phyloP scores from a whole-genome alignment of 164 flowering plant genomes.

The Hamamelis virginiana region DNA sequence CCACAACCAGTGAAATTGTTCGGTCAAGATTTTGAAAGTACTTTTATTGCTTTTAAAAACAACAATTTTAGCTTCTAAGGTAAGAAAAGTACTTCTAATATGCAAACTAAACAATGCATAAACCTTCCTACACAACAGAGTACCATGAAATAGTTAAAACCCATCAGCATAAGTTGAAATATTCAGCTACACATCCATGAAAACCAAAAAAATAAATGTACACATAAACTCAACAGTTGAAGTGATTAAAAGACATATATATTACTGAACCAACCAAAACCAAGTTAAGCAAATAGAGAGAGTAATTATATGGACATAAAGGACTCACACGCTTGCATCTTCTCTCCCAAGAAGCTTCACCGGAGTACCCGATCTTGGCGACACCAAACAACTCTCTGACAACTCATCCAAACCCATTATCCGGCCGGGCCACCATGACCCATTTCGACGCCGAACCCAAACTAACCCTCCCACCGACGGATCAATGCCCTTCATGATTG shows the following conservation, averaged over 20 bases:
- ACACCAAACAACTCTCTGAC: conserved; percentile 47
- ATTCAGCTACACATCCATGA: background rate
- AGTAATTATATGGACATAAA: too few species aligned
- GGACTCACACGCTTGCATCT: conserved; percentile 83
- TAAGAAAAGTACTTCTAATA: background rate
- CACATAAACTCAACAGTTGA: background rate
- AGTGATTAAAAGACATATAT: background rate
- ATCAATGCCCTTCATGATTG: conserved; percentile 41
- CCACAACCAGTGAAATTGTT: too few species aligned
- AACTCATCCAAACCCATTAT: conserved; percentile 71
- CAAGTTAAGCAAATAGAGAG: background rate
- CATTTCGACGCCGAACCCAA: conserved; percentile 90
- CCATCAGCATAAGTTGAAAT: background rate
- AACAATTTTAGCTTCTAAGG: background rate
- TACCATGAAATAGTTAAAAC: background rate
- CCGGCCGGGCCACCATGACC: conserved; percentile 99
- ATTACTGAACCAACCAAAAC: background rate
- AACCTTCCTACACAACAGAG: background rate
- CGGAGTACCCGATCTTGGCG: conserved; percentile 76
- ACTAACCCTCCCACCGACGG: conserved; percentile 70
- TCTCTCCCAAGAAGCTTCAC: conserved; percentile 91
- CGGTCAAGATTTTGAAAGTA: too few species aligned
- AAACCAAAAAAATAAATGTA: background rate
- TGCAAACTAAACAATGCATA: background rate
- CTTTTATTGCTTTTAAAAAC: too few species aligned